phyloP scores from a whole-genome alignment of 352 stramenopile species.

The Pythium insidiosum region DNA sequence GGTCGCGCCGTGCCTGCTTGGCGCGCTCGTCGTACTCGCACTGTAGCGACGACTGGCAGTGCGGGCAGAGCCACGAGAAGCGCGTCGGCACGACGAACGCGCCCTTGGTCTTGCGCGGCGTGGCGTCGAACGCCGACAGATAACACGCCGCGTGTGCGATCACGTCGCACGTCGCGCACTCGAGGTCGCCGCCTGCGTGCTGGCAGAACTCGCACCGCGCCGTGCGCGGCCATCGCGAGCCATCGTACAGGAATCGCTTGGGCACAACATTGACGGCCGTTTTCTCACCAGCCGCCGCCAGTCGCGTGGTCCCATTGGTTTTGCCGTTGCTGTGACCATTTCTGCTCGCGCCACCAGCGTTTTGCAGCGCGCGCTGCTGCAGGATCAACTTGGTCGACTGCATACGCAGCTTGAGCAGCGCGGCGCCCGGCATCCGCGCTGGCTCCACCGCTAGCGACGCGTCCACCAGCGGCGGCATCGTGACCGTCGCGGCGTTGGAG shows the following conservation, averaged over 20 bases:
- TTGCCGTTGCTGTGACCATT: constrained; percentile 9
- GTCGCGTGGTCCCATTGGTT: too few species aligned
- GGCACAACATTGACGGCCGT: constrained; percentile 18
- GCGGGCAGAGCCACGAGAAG: constrained; percentile 47
- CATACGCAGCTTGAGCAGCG: constrained; percentile 4
- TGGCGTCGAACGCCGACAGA: constrained; percentile 26
- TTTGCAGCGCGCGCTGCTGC: constrained; percentile 2
- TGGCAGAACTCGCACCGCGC: constrained; percentile 61
- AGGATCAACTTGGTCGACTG: constrained; percentile 16
- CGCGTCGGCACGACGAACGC: constrained; percentile 47
- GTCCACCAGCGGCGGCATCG: neutral
- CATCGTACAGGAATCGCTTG: constrained; percentile 43
- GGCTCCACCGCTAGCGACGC: neutral
- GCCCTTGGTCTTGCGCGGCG: constrained; percentile 29
- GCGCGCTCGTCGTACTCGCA: constrained; percentile 51
- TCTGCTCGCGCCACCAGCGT: constrained; percentile 1
- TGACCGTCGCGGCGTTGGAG: constrained; percentile 4
- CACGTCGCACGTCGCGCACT: constrained; percentile 58
- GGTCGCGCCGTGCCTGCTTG: constrained; percentile 22
- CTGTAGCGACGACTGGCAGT: constrained; percentile 40
- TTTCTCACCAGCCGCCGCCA: neutral
- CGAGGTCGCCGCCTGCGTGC: constrained; percentile 46
- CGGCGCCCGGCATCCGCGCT: constrained; percentile 9
- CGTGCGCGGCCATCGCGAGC: constrained; percentile 21
- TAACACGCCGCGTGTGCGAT: constrained; percentile 55